Conservation (phyloP, 306 rosid species). For the Rosa rugosa region DNA sequence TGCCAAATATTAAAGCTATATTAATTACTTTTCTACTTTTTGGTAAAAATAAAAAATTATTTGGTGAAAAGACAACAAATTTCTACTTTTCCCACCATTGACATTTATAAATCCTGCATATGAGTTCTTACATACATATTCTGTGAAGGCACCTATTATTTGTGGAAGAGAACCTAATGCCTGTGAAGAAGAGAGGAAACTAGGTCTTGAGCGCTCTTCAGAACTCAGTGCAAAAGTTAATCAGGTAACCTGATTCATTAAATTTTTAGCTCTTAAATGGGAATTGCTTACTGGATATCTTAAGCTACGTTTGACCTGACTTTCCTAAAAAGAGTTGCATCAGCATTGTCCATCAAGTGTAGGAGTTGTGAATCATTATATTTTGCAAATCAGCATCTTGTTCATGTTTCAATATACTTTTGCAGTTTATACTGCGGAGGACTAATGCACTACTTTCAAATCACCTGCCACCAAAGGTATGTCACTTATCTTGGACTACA, state of each 20-base stretch:
- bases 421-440: slow-evolving; percentile 92
- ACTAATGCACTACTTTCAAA: slow-evolving; percentile 87
- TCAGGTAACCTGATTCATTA: slow-evolving; percentile 38
- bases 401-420: slow-evolving; percentile 12
- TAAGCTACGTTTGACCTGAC: slow-evolving; percentile 12
- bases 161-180: slow-evolving; percentile 95
- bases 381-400: background rate
- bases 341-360: slow-evolving; percentile 26
- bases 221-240: slow-evolving; percentile 88
- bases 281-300: background rate
- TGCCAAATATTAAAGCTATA: background rate
- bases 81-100: slow-evolving; percentile 11
- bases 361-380: slow-evolving; percentile 3
- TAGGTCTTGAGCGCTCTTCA: slow-evolving; percentile 73
- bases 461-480: slow-evolving; percentile 97
- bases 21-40: background rate
- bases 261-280: background rate
- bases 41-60: no score
- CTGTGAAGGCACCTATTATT: slow-evolving; percentile 78
- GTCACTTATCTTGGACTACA: slow-evolving; percentile 21
- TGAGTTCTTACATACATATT: slow-evolving; percentile 27
- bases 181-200: slow-evolving; percentile 73
- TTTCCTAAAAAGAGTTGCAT: slow-evolving; percentile 16
- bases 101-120: slow-evolving; percentile 20
- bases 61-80: background rate